phyloP scores from a whole-genome alignment of 176 grass and related monocot genomes.

The Musa troglodytarum region DNA sequence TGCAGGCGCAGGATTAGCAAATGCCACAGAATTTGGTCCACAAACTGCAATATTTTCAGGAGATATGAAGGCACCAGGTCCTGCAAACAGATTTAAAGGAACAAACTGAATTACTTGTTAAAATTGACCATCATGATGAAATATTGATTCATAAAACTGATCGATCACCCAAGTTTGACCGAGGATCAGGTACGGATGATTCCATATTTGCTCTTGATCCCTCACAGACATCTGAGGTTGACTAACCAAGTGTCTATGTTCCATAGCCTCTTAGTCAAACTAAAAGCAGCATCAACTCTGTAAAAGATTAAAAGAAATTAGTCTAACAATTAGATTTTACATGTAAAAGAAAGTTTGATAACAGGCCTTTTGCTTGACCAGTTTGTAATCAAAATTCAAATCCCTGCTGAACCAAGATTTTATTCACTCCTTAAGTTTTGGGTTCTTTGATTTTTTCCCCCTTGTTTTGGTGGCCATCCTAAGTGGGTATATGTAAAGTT shows the following conservation, averaged over 20 bases:
- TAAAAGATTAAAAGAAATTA: not conserved
- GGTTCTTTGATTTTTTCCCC: not conserved
- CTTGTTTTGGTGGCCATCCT: not conserved
- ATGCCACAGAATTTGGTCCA: not conserved
- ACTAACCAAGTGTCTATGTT: not conserved
- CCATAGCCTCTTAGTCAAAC: conserved; percentile 5
- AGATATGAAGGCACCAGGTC: not conserved
- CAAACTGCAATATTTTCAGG: conserved; percentile 2
- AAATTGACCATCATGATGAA: not conserved
- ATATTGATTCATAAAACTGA: not conserved
- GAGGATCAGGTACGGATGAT: conserved; percentile 7
- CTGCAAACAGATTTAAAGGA: conserved; percentile 3
- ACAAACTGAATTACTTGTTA: not conserved
- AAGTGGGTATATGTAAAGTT: too few relatives aligned
- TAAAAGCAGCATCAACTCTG: not conserved
- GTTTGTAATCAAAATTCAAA: not conserved
- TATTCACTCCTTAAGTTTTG: not conserved
- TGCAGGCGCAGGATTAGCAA: not conserved
- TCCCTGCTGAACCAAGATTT: not conserved
- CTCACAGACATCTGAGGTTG: not conserved
- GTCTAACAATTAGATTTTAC: not conserved
- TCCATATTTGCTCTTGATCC: not conserved
- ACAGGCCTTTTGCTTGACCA: not conserved
- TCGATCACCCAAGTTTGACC: not conserved
- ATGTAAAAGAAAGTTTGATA: not conserved